Conservation (phyloP, 257 asterid species). For the Ophiorrhiza pumila region DNA sequence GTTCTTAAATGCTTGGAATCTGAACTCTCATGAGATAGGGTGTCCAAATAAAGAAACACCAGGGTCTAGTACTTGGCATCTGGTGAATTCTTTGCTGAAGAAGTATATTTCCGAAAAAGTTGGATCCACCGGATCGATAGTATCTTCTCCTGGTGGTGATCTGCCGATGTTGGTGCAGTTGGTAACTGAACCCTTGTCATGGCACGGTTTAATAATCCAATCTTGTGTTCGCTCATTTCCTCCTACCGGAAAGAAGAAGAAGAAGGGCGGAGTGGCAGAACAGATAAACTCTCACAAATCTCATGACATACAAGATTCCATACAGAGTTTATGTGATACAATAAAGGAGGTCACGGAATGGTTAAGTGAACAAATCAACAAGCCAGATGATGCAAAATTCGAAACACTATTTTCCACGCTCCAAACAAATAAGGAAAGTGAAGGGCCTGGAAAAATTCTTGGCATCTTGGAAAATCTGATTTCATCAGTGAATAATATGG, state of each 20-base stretch:
- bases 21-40: conserved; percentile 50
- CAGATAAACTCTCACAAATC: conserved; percentile 41
- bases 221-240: conserved; percentile 55
- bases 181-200: conserved; percentile 81
- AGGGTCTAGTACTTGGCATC: conserved; percentile 50
- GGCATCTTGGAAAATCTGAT: conserved; percentile 38
- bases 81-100: conserved; percentile 58
- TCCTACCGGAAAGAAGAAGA: conserved; percentile 90
- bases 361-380: conserved; percentile 55
- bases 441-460: conserved; percentile 69
- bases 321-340: conserved; percentile 55
- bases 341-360: conserved; percentile 54
- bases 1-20: conserved; percentile 87
- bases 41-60: conserved; percentile 28
- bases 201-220: conserved; percentile 77
- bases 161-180: conserved; percentile 65
- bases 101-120: conserved; percentile 52
- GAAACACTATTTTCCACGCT: conserved; percentile 51
- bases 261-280: conserved; percentile 70
- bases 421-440: conserved; percentile 22
- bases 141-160: conserved; percentile 66
- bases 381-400: conserved; percentile 41
- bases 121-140: conserved; percentile 43
- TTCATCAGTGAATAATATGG: conserved; percentile 38
- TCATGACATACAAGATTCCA: conserved; percentile 49